A percentile compares a stretch with the other conserved stretches of the same genome.
Conservation (phyloP, 2,329 filamentous ascomycete species). For the Passalora sequoiae region DNA sequence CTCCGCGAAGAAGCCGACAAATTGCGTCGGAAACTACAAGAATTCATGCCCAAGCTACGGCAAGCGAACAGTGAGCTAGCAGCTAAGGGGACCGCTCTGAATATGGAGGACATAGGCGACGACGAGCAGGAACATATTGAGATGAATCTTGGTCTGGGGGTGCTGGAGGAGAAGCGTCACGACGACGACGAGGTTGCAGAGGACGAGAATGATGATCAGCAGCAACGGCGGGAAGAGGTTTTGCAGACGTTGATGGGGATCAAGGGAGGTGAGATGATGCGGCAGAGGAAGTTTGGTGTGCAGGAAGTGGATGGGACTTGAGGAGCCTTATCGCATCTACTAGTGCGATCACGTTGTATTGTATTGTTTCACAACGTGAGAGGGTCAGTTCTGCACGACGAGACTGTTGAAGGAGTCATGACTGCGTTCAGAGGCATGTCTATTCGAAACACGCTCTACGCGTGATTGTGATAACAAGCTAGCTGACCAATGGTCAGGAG, state of each 20-base stretch:
- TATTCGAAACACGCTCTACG: too few species aligned
- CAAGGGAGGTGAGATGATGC: too few species aligned
- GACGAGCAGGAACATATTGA: conserved; percentile 33
- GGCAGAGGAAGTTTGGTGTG: neutral
- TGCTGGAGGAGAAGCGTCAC: conserved; percentile 28
- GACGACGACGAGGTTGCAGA: neutral
- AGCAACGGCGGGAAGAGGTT: neutral
- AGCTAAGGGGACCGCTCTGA: conserved; percentile 21
- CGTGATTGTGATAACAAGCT: too few species aligned
- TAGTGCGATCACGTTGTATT: too few species aligned
- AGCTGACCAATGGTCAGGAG: too few species aligned
- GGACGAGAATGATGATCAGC: neutral
- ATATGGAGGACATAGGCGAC: conserved; percentile 32
- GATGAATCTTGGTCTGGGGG: conserved; percentile 34
- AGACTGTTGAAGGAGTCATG: too few species aligned
- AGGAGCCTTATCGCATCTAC: too few species aligned
- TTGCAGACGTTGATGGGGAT: conserved; percentile 5
- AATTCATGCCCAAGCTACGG: conserved; percentile 31
- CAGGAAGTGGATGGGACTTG: conserved; percentile 4
- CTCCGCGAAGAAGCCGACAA: conserved; percentile 19
- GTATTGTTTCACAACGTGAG: too few species aligned
- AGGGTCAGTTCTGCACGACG: too few species aligned
- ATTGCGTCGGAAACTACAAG: conserved; percentile 25
- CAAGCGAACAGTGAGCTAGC: conserved; percentile 30
- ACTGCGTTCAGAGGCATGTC: too few species aligned